Evolutionary conservation across 495 filamentous ascomycete species (phyloP), one percentile per base, ranked within the genome.

Genomic region (Annulohypoxylon bovei): DNA sequence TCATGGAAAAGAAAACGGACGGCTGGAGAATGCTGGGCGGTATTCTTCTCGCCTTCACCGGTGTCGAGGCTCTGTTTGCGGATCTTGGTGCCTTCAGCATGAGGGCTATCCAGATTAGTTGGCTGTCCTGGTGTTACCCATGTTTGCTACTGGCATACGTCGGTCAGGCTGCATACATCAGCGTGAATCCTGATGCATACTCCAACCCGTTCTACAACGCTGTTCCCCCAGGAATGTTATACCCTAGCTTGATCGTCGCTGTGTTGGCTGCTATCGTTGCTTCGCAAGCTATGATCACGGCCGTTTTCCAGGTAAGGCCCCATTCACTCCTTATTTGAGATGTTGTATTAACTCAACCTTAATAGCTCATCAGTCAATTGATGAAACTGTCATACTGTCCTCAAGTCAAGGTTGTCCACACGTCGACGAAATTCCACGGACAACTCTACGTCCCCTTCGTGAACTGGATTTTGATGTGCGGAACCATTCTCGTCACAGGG

Each of bases 311-410:
- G 67, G 74, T 76, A 54, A 59, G 44, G 44, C 4, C 1, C 23
- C 11, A 16, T 22, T 8, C 12, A 11, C 40, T 46, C 39, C 20
- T 3, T 39, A 7, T 23, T 12, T 12, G 18, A 1, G 11, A 59
- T 3, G 35, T 16, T 7, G 25, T 23, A 16, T 65, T 76, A 62
- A 76, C 20, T 20, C 1, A 4, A 25, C 14, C 30, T 12, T 1
- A 2, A 20, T 72, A 91, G 83, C 83, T 93, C 22, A 79, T 92
- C 39, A 85, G 87, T 20, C 91, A 93, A 77, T 86, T 91, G 61
- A 91, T 92, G 88, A 89, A 90, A 61, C 75, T 91, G 37, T 89
- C 86, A 0, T 93, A 93, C 75, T 92, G 91, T 64, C 91, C 91
- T 6, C 90, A 92, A 57, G 88, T 92, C 65, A 90, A 90, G 62